Evolutionary conservation across 495 filamentous ascomycete genomes (phyloP), one percentile per base, ranked within the genome.

Genomic region (Amphirosellinia nigrospora): DNA sequence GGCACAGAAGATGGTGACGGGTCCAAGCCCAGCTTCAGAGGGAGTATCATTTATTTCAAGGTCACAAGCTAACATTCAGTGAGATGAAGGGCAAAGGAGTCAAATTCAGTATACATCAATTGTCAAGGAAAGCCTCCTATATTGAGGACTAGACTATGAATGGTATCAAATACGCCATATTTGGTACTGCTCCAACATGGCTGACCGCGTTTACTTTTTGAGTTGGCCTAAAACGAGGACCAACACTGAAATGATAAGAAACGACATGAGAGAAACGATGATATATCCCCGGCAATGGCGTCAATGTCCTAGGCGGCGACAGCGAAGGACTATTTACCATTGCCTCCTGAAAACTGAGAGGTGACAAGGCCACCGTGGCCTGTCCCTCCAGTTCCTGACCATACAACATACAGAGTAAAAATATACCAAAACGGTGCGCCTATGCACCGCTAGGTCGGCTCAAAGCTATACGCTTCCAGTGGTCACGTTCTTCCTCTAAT

Each of bases 391-490:
- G 69, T 71, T 66, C 69, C 38, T 48, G 52, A 38, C 23, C 38
- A 52, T 36, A 53, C 53, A 70, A 70, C 62, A 70, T 48, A 52
- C 62, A 55, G 59, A 36, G 46, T 38, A 66, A 45, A 0, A 64
- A 56, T 56, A 23, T 39, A 39, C 69, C 69, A 32, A 52, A n/a
- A 52, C n/a, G 62, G 60, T 65, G 10, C 13, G 16, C 53, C 43
- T 50, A 66, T 32, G 53, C 52, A 36, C 61, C 69, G 28, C 38
- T 58, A 48, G 69, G 50, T 66, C 69, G 69, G 39, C 46, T 60
- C 52, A 87, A 78, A 60, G 88, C 89, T 69, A 87, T 63, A 36
- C 76, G 79, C 76, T 87, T 88, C 86, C 88, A 91, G 70, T 89
- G 87, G 73, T 89, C 86, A 72, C 85, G 80, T 64, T 88, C 86